Conservation (phyloP, 2,329 filamentous ascomycete species). For the Orbilia brochopaga region DNA sequence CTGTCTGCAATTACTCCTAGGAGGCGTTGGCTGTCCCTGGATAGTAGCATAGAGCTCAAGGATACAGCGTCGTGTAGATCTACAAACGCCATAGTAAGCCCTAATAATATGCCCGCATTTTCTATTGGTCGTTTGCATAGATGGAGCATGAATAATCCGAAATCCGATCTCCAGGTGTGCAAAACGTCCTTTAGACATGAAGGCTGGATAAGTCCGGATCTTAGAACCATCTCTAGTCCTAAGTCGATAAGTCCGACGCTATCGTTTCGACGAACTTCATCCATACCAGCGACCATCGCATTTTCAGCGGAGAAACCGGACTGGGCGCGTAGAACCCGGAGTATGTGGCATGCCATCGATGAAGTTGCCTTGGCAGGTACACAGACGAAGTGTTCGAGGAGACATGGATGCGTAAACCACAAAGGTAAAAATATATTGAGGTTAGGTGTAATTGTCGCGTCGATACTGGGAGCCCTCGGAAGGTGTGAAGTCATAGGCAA, state of each 20-base stretch:
- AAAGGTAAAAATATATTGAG: slow-evolving; percentile 50
- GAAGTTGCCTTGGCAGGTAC: slow-evolving; percentile 57
- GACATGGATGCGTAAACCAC: slow-evolving; percentile 58
- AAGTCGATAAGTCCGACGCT: slow-evolving; percentile 23
- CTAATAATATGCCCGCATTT: slow-evolving; percentile 16
- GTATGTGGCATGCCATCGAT: slow-evolving; percentile 56
- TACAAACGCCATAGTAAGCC: slow-evolving; percentile 23
- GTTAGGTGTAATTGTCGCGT: neutral
- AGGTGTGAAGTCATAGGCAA: slow-evolving; percentile 13
- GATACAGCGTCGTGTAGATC: slow-evolving; percentile 24
- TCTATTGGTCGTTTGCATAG: slow-evolving; percentile 22
- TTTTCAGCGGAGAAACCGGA: slow-evolving; percentile 58
- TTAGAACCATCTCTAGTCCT: slow-evolving; percentile 16
- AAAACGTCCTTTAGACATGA: slow-evolving; percentile 19
- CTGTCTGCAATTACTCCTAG: slow-evolving; percentile 11
- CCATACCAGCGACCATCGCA: slow-evolving; percentile 58
- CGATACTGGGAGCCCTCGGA: slow-evolving; percentile 7
- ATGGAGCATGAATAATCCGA: slow-evolving; percentile 27
- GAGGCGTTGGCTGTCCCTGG: slow-evolving; percentile 1
- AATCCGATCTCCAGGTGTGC: slow-evolving; percentile 24
- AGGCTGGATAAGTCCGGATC: slow-evolving; percentile 8
- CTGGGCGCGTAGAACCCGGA: slow-evolving; percentile 59
- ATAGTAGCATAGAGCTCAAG: slow-evolving; percentile 1
- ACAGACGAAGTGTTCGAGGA: slow-evolving; percentile 58
- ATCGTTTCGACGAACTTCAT: slow-evolving; percentile 55